Base-by-base conservation (phyloP, 371 early-diverging fungal genomes). In the Saksenaea oblongispora region DNA sequence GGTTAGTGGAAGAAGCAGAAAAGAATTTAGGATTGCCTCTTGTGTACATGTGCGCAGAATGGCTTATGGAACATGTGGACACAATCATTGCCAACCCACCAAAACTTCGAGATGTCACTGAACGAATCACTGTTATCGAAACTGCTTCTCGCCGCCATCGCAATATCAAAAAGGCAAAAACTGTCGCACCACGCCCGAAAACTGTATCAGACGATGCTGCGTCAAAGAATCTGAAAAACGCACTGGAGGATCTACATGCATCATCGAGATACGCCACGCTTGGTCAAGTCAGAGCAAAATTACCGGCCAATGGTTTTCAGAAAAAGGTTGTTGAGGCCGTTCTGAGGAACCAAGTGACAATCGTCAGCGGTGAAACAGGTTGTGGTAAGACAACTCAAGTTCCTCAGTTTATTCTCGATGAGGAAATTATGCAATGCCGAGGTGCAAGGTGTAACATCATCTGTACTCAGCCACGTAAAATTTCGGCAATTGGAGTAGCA, bases 381-480 rank as follows among this genome's bases (percentile, higher is more conserved):
- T 89, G 93, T 73, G 91, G 91, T 74, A 91, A 91, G 57, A 89
- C 89, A 0, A 91, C 90, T 1, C 96, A 95, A 68, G 90, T 98
- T 2, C 97, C 97, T 18, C 97, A 98, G 68, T 94, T 92, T 74
- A 85, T 95, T 15, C 71, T 93, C 53, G 93, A 93, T 53, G 83
- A 84, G 17, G 89, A 88, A 58, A 91, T 89, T 55, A 74, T 82
- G 57, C 65, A 72, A 26, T 63, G 62, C 0, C 69, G 79, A 24
- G 85, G 85, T 17, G 74, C 82, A 28, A 63, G 64, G 0, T 87
- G 87, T 58, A 84, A 87, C 51, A 90, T 98, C 31, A 85, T 93
- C 14, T 91, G 96, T 79, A 98, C 99, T 0, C 97, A 98, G 67
- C 98, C 98, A 1, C 83, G 98, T 26, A 87, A 96, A 61, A 92